Percentiles rank a stretch among this genome's conserved stretches.
These are phyloP conservation scores for Hypsizygus marmoreus DNA, from an alignment of 768 basidiomycete genomes.

Conservation along the genomic window DNA sequence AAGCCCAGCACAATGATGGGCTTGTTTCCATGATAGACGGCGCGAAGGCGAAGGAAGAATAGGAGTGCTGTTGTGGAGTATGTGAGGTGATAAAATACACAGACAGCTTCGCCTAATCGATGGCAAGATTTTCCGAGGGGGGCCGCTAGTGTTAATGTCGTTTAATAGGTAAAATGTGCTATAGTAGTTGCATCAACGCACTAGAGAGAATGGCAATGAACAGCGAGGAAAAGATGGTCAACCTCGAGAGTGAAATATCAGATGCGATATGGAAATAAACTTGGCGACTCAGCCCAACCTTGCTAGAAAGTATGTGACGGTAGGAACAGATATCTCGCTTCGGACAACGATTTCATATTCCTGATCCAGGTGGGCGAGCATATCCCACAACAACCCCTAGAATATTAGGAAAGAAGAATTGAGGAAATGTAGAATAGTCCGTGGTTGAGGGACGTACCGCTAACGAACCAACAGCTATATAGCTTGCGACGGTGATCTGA, in stretches of 20 bases:
- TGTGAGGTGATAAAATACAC: neutral
- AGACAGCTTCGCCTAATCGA: neutral
- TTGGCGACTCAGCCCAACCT: no score
- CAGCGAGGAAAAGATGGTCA: neutral
- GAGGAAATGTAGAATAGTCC: neutral
- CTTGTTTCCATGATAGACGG: conserved; percentile 21
- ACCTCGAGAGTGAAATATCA: neutral
- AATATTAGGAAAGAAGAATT: no score
- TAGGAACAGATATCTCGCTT: neutral
- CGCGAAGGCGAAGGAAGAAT: conserved; percentile 1
- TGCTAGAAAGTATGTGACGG: conserved; percentile 3
- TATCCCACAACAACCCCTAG: conserved; percentile 10
- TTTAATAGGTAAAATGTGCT: no score
- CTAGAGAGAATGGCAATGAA: neutral
- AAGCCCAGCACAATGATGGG: no score
- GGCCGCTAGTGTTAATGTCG: no score
- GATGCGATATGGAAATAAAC: neutral
- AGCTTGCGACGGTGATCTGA: neutral
- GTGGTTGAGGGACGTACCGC: neutral
- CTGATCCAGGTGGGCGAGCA: conserved; percentile 1
- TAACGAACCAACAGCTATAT: neutral
- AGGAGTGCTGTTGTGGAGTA: conserved; percentile 1
- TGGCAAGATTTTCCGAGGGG: no score
- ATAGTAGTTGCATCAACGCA: no score
- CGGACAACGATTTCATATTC: conserved; percentile 1